Evolutionary conservation across 176 grass and related monocot genomes (phyloP).

Genomic region (Ananas comosus): DNA sequence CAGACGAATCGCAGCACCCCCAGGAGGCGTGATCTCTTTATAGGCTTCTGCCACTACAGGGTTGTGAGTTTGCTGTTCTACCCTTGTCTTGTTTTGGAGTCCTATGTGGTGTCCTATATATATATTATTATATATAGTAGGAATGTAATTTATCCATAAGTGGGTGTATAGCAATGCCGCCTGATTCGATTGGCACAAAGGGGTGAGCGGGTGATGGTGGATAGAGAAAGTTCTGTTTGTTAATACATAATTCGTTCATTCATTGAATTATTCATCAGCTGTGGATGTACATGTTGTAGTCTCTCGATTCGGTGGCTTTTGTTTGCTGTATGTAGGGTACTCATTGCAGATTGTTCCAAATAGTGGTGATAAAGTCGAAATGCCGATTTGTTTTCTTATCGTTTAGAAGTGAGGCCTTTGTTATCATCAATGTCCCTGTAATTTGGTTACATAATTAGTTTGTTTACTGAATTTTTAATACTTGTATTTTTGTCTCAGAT

Average conservation of each 20-base stretch:
- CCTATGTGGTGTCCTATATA: not conserved
- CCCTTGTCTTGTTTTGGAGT: not conserved
- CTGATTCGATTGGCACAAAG: not conserved
- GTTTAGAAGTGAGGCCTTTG: too few relatives aligned
- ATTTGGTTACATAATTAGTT: too few relatives aligned
- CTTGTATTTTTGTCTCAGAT: too few relatives aligned
- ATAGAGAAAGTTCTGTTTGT: not conserved
- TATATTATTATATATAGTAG: not conserved
- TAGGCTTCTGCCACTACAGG: not conserved
- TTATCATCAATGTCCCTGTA: too few relatives aligned
- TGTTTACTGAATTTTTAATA: too few relatives aligned
- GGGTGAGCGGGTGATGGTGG: not conserved
- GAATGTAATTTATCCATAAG: not conserved
- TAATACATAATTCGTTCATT: constrained; percentile 1
- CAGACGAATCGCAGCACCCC: not conserved
- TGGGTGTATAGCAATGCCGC: not conserved
- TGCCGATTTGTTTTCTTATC: too few relatives aligned
- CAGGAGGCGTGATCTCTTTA: not conserved
- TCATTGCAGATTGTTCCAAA: too few relatives aligned
- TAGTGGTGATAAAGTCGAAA: too few relatives aligned
- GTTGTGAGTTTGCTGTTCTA: not conserved
- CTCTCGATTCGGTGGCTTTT: not conserved
- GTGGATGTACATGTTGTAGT: not conserved
- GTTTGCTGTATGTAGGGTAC: not conserved
- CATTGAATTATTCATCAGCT: not conserved